Evolutionary conservation across 208 protist genomes (phyloP).

Genomic region (Wallacemonas sp.): DNA sequence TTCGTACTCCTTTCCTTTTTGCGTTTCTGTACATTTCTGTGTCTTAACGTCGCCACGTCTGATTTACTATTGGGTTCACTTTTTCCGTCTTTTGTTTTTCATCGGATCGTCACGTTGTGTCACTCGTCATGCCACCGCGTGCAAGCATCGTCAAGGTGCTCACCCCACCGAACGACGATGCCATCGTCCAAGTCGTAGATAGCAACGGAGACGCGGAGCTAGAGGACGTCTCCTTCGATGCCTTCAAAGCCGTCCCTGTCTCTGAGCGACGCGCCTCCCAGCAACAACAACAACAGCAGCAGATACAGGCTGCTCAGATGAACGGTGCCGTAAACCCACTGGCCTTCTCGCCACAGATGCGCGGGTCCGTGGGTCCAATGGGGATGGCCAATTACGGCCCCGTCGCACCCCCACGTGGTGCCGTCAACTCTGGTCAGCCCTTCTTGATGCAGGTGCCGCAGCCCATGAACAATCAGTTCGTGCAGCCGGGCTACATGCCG

Average conservation of each 20-base stretch:
- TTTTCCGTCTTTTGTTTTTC: too few relatives aligned
- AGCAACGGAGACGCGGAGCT: neutral
- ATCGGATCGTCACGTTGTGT: too few relatives aligned
- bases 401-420: too few relatives aligned
- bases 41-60: too few relatives aligned
- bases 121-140: neutral
- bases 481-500: neutral
- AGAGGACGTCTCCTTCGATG: conserved; percentile 17
- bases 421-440: too few relatives aligned
- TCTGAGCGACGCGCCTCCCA: neutral
- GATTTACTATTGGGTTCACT: too few relatives aligned
- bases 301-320: neutral
- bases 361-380: too few relatives aligned
- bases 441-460: conserved; percentile 11
- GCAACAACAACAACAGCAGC: too few relatives aligned
- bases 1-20: neutral
- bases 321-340: neutral
- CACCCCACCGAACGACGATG: conserved; percentile 3
- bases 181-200: neutral
- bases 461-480: neutral
- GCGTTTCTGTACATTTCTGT: neutral
- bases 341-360: neutral
- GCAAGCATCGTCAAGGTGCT: conserved; percentile 8
- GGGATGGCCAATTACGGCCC: too few relatives aligned
- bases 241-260: conserved; percentile 27